Evolutionary conservation across 1,284 basidiomycete species (phyloP), one percentile per base, ranked within the genome.

Genomic region (Austroboletus niveus): DNA sequence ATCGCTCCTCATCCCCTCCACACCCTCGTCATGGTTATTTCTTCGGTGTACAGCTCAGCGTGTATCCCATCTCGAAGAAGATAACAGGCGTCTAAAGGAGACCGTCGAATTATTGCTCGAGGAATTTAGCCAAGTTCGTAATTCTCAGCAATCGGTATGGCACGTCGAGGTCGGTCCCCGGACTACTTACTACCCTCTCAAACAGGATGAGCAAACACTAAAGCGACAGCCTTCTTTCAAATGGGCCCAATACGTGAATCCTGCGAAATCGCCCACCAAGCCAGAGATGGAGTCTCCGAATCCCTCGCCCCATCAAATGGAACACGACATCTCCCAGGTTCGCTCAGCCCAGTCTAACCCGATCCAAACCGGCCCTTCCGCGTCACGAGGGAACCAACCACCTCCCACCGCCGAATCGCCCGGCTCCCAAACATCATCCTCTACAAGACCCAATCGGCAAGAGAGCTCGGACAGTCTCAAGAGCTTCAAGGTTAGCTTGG

Each of bases 401-500:
- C 62, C 70, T 15, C 55, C 65, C 29, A 42, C 56, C 8, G 53
- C 59, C 48, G 65, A 75, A 46, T 68, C 75, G 2, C 69, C 73
- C 5, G 68, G 66, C 51, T 60, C 57, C 57, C 63, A 58, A 54
- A 66, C 52, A 42, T 60, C 35, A 14, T 47, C 65, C 4, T 65
- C 74, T 5, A 51, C 64, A 5, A 68, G 63, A 34, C 69, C 75
- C 6, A 81, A 78, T 58, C 75, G 80, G 41, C 81, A 85, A 62
- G 87, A 89, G 40, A 87, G 81, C 59, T 77, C 82, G 14, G 88
- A 90, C 60, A 89, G 88, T 56, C 74, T 91, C 57, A 91, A 91
- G 75, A 89, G 87, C 65, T 92, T 92, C 78, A 92, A 92, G 71
- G 89, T 92, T 58, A 89, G 92, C 57, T 72, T 99, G 55, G 96